phyloP scores from a whole-genome alignment of 805 yeast species.

The Blastobotrys attinorum region DNA sequence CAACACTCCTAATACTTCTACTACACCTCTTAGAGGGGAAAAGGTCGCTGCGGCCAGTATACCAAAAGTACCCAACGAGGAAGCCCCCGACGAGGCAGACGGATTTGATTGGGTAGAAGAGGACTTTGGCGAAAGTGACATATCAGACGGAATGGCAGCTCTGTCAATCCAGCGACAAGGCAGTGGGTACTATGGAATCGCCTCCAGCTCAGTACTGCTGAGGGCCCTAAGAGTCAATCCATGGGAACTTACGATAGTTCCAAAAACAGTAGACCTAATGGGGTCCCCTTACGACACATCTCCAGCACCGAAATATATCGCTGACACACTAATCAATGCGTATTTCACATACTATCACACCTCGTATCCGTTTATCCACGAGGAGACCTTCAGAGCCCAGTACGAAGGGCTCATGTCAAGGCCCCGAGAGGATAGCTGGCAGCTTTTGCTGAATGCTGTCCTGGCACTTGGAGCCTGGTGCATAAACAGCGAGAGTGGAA shows the following conservation, averaged over 20 bases:
- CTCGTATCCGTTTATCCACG: constrained; percentile 53
- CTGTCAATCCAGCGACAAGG: constrained; percentile 42
- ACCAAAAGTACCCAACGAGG: constrained; percentile 26
- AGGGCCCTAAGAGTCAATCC: constrained; percentile 37
- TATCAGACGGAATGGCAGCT: constrained; percentile 59
- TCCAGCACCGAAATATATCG: constrained; percentile 13
- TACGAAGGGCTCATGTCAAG: constrained; percentile 37
- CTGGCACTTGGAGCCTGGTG: constrained; percentile 69
- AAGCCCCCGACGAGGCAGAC: constrained; percentile 38
- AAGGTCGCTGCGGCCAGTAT: constrained; percentile 13
- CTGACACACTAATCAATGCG: constrained; percentile 36
- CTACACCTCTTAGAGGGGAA: constrained; percentile 4
- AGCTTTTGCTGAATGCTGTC: constrained; percentile 46
- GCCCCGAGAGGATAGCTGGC: constrained; percentile 42
- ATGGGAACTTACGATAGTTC: constrained; percentile 19
- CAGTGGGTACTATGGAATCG: constrained; percentile 59
- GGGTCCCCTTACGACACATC: constrained; percentile 9
- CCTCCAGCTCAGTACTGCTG: constrained; percentile 50
- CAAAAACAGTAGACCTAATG: not conserved
- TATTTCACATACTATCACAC: constrained; percentile 55
- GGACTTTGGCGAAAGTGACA: constrained; percentile 28
- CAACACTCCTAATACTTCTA: not conserved
- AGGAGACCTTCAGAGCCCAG: constrained; percentile 43
- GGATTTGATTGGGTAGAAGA: constrained; percentile 58
- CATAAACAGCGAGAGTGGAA: constrained; percentile 43